Conservation (phyloP, 2,329 filamentous ascomycete genomes). For the Calonectria fujianensis region DNA sequence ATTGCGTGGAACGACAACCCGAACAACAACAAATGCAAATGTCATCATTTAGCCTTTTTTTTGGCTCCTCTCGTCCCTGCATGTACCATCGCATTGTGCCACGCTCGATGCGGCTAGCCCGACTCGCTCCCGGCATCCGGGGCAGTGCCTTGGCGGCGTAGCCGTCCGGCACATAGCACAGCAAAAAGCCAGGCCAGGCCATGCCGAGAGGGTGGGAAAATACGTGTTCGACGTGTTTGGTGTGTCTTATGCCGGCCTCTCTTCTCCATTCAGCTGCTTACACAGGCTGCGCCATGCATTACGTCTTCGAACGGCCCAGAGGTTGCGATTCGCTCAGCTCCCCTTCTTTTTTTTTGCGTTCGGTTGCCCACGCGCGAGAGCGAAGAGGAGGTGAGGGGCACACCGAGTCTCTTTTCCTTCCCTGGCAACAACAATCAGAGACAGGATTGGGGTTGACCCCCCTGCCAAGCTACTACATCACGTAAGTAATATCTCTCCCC, state of each 20-base stretch:
- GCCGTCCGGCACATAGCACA: constrained; percentile 16
- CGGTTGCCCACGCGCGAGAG: neutral
- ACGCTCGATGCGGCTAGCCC: constrained; percentile 15
- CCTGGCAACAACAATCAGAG: neutral
- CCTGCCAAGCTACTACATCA: constrained; percentile 17
- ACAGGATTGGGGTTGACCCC: neutral
- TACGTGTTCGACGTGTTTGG: constrained; percentile 6
- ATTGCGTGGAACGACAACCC: neutral
- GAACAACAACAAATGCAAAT: constrained; percentile 20
- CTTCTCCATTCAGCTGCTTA: neutral
- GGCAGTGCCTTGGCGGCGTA: constrained; percentile 26
- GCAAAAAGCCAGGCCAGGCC: neutral
- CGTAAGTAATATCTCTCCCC: constrained; percentile 19
- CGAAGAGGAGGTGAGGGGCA: constrained; percentile 3
- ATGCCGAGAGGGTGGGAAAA: neutral
- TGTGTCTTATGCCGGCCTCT: constrained; percentile 19
- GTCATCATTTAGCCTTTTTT: constrained; percentile 25
- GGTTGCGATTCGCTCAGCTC: constrained; percentile 5
- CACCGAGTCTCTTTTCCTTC: neutral
- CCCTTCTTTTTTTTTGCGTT: neutral
- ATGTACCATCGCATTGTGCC: constrained; percentile 18
- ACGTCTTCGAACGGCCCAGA: neutral
- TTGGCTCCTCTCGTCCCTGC: constrained; percentile 12
- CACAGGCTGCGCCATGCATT: constrained; percentile 23
- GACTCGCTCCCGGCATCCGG: constrained; percentile 19